Evolutionary conservation across 2,329 filamentous ascomycete species (phyloP).

Genomic region (Ophiocordyceps australis): DNA sequence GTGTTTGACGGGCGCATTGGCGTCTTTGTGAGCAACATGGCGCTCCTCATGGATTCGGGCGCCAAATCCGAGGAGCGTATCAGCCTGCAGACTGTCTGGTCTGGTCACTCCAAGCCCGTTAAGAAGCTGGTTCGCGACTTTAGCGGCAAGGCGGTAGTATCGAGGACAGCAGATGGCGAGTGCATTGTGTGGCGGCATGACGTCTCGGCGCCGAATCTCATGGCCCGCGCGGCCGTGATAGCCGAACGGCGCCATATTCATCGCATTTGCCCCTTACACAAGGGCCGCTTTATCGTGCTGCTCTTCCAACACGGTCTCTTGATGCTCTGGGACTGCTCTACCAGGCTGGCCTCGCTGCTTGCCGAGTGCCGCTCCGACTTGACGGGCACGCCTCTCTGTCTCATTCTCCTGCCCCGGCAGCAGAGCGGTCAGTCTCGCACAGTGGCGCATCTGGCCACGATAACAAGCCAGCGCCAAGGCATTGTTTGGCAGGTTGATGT

Average conservation of each 20-base stretch:
- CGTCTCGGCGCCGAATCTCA: conserved; percentile 7
- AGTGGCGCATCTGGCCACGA: conserved; percentile 57
- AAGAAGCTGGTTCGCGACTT: conserved; percentile 78
- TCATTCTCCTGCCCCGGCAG: conserved; percentile 52
- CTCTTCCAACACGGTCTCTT: conserved; percentile 53
- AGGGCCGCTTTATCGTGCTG: conserved; percentile 67
- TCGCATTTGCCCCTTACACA: conserved; percentile 59
- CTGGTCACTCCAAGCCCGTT: conserved; percentile 64
- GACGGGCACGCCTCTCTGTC: conserved; percentile 57
- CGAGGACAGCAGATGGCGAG: conserved; percentile 61
- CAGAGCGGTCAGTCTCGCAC: conserved; percentile 37
- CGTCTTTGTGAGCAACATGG: conserved; percentile 62
- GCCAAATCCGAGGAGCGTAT: conserved; percentile 43
- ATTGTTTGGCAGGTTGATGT: conserved; percentile 73
- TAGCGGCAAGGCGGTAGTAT: conserved; percentile 63
- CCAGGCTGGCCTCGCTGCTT: conserved; percentile 37
- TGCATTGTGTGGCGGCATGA: conserved; percentile 66
- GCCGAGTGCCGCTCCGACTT: conserved; percentile 30
- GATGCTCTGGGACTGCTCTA: conserved; percentile 63
- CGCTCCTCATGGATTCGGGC: conserved; percentile 61
- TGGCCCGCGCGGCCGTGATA: conserved; percentile 52
- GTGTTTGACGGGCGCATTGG: conserved; percentile 73
- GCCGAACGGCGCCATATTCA: conserved; percentile 54
- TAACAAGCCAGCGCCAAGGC: conserved; percentile 61
- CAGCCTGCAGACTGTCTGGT: conserved; percentile 50